These are phyloP conservation scores for Micromonas pusilla DNA, from an alignment of 139 green algal species.

Conservation along the genomic window DNA sequence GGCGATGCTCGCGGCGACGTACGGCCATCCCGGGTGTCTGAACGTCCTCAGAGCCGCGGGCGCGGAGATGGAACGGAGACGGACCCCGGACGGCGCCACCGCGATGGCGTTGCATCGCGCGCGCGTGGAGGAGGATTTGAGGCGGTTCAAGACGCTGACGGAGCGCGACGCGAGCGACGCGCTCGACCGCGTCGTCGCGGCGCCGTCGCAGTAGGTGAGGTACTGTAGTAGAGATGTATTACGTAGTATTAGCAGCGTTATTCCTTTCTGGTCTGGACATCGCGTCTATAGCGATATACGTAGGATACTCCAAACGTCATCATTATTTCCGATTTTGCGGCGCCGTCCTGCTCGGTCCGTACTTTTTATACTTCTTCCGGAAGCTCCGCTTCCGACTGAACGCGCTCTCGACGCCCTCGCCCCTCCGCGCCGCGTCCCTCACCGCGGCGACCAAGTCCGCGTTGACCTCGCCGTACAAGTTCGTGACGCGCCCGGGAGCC, in stretches of 20 bases:
- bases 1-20: background rate
- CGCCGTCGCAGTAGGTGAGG: too few species aligned
- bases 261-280: too few species aligned
- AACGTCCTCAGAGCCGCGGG: background rate
- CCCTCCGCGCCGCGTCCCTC: slow-evolving; percentile 33
- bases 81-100: background rate
- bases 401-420: slow-evolving; percentile 65
- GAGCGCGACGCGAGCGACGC: background rate
- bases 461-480: slow-evolving; percentile 47
- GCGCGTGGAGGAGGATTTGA: background rate
- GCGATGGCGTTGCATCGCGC: background rate
- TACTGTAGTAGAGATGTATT: too few species aligned
- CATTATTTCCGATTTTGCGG: background rate
- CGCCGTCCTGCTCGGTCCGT: slow-evolving; percentile 40
- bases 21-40: background rate
- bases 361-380: slow-evolving; percentile 71
- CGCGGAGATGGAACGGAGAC: background rate
- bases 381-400: slow-evolving; percentile 87
- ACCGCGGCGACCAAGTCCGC: slow-evolving; percentile 54
- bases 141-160: background rate
- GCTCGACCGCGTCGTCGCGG: background rate
- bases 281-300: background rate
- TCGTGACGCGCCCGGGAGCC: slow-evolving; percentile 65
- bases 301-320: background rate
- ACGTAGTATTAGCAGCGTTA: too few species aligned